Conservation (phyloP, 306 rosid genomes). For the Vigna reflexopilosa region DNA sequence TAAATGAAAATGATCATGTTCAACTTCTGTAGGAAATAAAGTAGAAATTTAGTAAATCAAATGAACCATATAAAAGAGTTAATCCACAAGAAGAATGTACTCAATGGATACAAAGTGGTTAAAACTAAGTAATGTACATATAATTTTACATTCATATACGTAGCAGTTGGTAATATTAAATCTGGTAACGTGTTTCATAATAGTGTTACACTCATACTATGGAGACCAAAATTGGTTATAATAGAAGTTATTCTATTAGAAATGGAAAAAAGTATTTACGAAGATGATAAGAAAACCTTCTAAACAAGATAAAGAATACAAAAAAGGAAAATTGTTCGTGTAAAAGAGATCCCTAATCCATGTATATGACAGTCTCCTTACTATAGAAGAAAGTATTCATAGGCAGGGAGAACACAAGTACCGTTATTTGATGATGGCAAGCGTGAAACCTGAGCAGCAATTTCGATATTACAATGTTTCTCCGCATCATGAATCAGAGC, state of each 20-base stretch:
- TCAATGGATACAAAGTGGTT: constrained; percentile 4
- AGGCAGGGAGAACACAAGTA: constrained; percentile 61
- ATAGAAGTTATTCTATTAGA: neutral
- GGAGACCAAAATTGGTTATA: neutral
- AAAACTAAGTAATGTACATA: constrained; percentile 6
- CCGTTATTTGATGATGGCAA: constrained; percentile 75
- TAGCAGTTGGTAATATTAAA: constrained; percentile 16
- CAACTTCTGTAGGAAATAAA: constrained; percentile 61
- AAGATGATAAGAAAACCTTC: constrained; percentile 12
- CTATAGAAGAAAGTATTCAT: constrained; percentile 33
- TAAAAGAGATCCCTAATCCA: neutral
- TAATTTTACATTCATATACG: constrained; percentile 12
- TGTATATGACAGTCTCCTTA: neutral
- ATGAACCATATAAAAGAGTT: neutral
- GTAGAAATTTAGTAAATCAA: constrained; percentile 41
- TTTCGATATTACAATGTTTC: constrained; percentile 91
- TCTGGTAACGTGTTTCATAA: neutral
- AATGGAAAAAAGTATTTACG: neutral
- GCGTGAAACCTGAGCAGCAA: constrained; percentile 81
- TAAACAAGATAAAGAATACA: constrained; percentile 30
- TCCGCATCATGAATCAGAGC: constrained; percentile 84
- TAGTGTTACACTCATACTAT: neutral
- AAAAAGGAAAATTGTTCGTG: constrained; percentile 7
- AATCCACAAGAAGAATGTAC: constrained; percentile 13
- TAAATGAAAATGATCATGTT: constrained; percentile 65